These are phyloP conservation scores for Apiospora rasikravindrae DNA, from an alignment of 2,329 filamentous ascomycete species.

Conservation along the genomic window DNA sequence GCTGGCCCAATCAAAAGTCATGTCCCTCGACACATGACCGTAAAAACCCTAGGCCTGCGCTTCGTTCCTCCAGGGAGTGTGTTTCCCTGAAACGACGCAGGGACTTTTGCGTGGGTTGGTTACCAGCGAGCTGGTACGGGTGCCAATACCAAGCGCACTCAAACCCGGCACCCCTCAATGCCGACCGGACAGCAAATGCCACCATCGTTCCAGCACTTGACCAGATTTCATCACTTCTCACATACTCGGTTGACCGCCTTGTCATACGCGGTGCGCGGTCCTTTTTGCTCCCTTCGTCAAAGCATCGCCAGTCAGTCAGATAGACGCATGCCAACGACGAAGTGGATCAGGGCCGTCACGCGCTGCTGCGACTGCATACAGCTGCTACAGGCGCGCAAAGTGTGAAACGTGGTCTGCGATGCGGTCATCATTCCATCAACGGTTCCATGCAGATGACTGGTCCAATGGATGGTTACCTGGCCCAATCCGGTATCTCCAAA, in stretches of 20 bases:
- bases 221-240: background rate
- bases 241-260: background rate
- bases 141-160: background rate
- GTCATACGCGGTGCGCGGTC: background rate
- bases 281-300: background rate
- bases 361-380: background rate
- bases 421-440: conserved; percentile 16
- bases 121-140: background rate
- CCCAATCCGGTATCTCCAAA: conserved; percentile 13
- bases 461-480: conserved; percentile 9
- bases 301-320: background rate
- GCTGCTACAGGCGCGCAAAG: background rate
- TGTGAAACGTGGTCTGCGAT: conserved; percentile 12
- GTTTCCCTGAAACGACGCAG: background rate
- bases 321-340: background rate
- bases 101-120: background rate
- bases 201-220: background rate
- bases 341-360: background rate
- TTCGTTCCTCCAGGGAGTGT: background rate
- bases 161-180: background rate
- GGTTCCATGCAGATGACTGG: conserved; percentile 14
- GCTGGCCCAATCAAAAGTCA: background rate
- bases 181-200: background rate
- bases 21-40: background rate
- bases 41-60: background rate